Percentiles rank a stretch among this genome's conserved stretches.
Evolutionary conservation across 192 early-diverging fungal genomes (phyloP).

Genomic region (Pilaira anomala): DNA sequence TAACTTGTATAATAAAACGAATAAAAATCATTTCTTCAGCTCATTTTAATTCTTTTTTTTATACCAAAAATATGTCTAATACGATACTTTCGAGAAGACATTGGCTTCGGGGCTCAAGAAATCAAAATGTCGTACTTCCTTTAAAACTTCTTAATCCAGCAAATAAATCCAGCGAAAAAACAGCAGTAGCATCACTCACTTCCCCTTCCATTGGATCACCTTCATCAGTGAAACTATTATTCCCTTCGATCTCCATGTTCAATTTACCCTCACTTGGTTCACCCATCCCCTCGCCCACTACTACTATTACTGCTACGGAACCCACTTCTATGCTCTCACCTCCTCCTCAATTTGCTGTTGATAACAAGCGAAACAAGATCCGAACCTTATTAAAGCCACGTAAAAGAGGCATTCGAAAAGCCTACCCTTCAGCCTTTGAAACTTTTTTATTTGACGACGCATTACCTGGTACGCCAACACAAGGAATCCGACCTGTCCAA

Average conservation of each 20-base stretch:
- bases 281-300: background rate
- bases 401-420: slow-evolving; percentile 3
- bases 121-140: background rate
- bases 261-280: slow-evolving; percentile 1
- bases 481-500: slow-evolving; percentile 24
- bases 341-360: slow-evolving; percentile 12
- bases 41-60: background rate
- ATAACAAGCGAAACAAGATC: background rate
- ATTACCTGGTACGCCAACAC: background rate
- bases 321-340: background rate
- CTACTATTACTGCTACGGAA: background rate
- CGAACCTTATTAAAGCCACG: background rate
- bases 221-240: slow-evolving; percentile 10
- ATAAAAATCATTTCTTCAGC: too few species aligned
- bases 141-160: background rate
- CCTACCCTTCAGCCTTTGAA: slow-evolving; percentile 1
- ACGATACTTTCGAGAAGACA: background rate
- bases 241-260: slow-evolving; percentile 17
- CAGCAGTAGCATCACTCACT: background rate
- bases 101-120: background rate
- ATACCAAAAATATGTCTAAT: background rate
- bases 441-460: background rate
- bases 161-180: background rate
- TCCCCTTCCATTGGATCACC: background rate
- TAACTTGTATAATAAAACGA: too few species aligned